phyloP scores from a whole-genome alignment of 2,329 filamentous ascomycete genomes.

The Aspergillus phoenicis region DNA sequence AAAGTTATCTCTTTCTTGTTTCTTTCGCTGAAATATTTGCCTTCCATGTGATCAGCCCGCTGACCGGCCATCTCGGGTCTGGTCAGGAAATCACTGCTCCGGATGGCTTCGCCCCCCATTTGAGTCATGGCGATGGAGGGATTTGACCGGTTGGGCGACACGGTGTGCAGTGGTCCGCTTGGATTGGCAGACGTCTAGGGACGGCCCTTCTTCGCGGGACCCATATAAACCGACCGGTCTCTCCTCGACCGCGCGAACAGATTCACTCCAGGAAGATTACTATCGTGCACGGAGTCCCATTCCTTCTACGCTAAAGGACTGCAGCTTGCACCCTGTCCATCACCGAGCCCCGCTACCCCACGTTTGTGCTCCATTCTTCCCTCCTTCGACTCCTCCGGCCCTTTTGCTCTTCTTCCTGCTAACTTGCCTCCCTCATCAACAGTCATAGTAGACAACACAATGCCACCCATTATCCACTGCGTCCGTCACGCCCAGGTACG shows the following conservation, averaged over 20 bases:
- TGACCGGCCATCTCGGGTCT: background rate
- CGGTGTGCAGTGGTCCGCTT: conserved; percentile 1
- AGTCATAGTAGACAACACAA: conserved; percentile 16
- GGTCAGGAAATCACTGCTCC: background rate
- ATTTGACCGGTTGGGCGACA: background rate
- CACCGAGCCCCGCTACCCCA: conserved; percentile 3
- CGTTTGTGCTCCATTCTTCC: conserved; percentile 12
- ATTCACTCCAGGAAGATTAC: background rate
- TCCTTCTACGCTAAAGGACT: background rate
- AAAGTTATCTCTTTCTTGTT: conserved; percentile 8
- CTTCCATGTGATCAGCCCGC: background rate
- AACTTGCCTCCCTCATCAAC: background rate
- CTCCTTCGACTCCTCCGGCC: conserved; percentile 26
- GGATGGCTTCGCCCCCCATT: background rate
- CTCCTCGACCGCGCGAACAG: background rate
- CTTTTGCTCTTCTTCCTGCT: conserved; percentile 6
- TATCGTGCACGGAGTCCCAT: background rate
- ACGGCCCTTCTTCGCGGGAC: background rate
- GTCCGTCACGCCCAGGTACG: conserved; percentile 52
- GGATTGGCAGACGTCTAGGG: background rate
- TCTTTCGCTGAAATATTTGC: background rate
- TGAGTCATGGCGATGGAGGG: background rate
- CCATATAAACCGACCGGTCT: background rate
- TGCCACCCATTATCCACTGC: conserved; percentile 49
- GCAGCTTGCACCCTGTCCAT: conserved; percentile 16